Evolutionary conservation across 2,329 filamentous ascomycete species (phyloP), one percentile per base, ranked within the genome.

Genomic region (Aspergillus clavatus): DNA sequence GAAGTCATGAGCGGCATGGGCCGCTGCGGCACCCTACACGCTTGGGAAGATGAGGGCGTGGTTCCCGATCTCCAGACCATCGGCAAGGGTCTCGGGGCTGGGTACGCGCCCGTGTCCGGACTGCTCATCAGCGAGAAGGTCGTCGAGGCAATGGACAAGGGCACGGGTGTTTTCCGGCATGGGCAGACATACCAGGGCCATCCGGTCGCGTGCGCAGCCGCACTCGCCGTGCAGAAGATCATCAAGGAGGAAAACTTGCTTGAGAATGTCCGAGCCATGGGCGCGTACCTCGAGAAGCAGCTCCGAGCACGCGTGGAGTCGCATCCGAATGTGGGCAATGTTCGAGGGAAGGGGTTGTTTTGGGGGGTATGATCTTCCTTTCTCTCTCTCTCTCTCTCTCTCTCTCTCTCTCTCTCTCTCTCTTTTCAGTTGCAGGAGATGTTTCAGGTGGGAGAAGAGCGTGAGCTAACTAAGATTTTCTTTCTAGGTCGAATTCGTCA

Each of bases 1-100:
- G 87, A 91, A 60, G 76, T 89, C 36, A 87, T 89, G 84, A 77
- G 73, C 50, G 80, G 80, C 2, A 77, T 79, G 69, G 80, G 80
- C 5, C 72, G 80, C 5, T 73, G 70, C n/a, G 80, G 79, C 1
- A 76, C 74, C 1, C 58, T 80, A 2, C 79, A 82, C 52, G 79
- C 76, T 5, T 83, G 78, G 77, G 72, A 82, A 50, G 72, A 80
- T 39, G 75, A 81, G 46, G 72, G 62, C n/a, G 71, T 82, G 2
- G 69, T 74, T 0, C 80, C 80, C 0, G 80, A 83, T 53, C 74
- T 83, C 18, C 73, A 80, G 56, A 75, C 79, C 2, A 72, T 82
- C 21, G 80, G 78, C 4, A 83, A 83, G 58, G 78, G 75, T 0
- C 67, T 83, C 1, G 78, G 77, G 1, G 79, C 74, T 8, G 80